These are phyloP conservation scores for Groenewaldozyma salmanticensis DNA, from an alignment of 805 yeast species.

Conservation along the genomic window DNA sequence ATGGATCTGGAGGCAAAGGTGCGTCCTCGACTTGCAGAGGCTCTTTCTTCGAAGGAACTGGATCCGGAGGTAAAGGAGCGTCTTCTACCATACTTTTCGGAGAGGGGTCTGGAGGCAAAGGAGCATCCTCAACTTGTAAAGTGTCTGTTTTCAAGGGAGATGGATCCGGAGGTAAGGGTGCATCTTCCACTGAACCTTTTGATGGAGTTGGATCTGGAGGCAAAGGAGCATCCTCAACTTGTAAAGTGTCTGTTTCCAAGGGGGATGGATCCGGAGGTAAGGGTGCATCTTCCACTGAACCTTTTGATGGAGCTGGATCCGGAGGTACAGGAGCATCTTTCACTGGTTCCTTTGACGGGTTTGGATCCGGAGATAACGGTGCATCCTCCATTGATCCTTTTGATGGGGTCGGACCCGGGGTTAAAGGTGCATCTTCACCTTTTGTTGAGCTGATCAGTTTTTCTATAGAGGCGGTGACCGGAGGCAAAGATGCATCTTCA, in stretches of 20 bases:
- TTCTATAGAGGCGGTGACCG: too few relatives aligned
- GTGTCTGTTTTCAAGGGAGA: background rate
- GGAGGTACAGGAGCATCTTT: conserved; percentile 1
- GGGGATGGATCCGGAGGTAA: background rate
- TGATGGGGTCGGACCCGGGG: too few relatives aligned
- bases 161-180: conserved; percentile 1
- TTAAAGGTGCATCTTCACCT: too few relatives aligned
- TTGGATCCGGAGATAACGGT: conserved; percentile 1
- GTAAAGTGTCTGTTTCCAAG: too few relatives aligned
- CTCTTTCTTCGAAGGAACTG: background rate
- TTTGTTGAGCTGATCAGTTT: too few relatives aligned
- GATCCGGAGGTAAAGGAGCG: conserved; percentile 1
- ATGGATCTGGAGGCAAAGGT: background rate
- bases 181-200: background rate
- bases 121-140: background rate
- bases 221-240: background rate
- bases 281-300: background rate
- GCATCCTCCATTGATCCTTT: background rate
- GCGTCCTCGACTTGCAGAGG: background rate
- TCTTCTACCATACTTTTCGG: background rate
- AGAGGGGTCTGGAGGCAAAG: background rate
- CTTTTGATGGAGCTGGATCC: background rate
- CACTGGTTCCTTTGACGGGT: background rate
- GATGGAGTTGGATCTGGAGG: background rate
- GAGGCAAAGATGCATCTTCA: too few relatives aligned